These are phyloP conservation scores for Stylosanthes scabra DNA, from an alignment of 331 rosid species.

Conservation along the genomic window DNA sequence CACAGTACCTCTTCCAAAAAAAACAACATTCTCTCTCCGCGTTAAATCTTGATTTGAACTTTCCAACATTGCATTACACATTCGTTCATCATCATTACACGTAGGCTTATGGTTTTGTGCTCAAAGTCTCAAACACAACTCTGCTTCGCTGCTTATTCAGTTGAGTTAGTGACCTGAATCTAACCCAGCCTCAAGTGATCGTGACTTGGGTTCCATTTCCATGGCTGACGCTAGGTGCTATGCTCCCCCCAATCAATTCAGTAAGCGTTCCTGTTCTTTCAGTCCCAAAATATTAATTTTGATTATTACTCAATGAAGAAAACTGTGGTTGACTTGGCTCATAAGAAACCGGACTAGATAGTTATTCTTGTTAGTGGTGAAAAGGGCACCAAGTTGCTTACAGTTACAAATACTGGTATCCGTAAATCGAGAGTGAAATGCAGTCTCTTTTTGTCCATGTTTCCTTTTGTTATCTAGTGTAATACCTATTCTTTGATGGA, in stretches of 20 bases:
- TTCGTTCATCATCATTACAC: neutral
- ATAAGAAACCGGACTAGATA: neutral
- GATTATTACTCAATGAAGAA: neutral
- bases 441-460: neutral
- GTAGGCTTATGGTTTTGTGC: neutral
- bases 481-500: slow-evolving; percentile 36
- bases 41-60: neutral
- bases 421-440: neutral
- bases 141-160: slow-evolving; percentile 4
- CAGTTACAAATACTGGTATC: slow-evolving; percentile 14
- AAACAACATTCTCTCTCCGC: slow-evolving; percentile 43
- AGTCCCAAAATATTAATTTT: neutral
- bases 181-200: neutral
- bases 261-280: slow-evolving; percentile 41
- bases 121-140: neutral
- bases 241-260: slow-evolving; percentile 52
- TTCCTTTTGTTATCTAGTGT: too few species aligned
- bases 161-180: neutral
- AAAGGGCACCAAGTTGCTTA: neutral
- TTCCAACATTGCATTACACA: neutral
- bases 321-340: neutral
- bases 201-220: slow-evolving; percentile 6
- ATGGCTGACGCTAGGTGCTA: slow-evolving; percentile 66
- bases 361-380: slow-evolving; percentile 9
- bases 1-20: neutral